Conservation (phyloP, 305 asterid genomes). For the Fraxinus baroniana region DNA sequence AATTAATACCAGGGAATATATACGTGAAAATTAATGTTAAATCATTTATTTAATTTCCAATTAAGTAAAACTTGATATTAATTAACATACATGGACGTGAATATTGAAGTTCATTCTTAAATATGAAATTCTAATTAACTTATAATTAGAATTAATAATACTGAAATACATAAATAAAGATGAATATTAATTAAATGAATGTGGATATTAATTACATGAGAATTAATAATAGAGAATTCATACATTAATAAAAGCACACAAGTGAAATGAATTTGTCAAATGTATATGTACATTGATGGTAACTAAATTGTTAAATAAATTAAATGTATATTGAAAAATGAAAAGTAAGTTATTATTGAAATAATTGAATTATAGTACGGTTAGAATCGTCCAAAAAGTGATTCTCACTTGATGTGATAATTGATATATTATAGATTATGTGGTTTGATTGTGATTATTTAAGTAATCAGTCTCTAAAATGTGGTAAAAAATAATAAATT, state of each 20-base stretch:
- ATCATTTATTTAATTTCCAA: not conserved
- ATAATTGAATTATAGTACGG: not conserved
- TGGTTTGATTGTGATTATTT: not conserved
- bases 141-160: not conserved
- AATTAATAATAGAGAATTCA: too few relatives aligned
- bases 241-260: too few relatives aligned
- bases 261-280: not conserved
- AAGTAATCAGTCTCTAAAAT: not conserved
- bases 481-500: not conserved
- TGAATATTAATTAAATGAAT: too few relatives aligned
- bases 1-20: too few relatives aligned
- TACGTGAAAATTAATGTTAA: not conserved
- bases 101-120: not conserved
- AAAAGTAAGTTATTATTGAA: not conserved
- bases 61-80: not conserved
- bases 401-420: too few relatives aligned
- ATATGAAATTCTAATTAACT: not conserved
- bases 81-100: not conserved
- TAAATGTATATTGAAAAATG: not conserved
- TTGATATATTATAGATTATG: not conserved
- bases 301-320: not conserved
- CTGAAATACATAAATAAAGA: too few relatives aligned
- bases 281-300: not conserved
- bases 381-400: not conserved
- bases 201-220: too few relatives aligned